Conservation (phyloP, 1,284 basidiomycete genomes). For the Baeospora myosura region DNA sequence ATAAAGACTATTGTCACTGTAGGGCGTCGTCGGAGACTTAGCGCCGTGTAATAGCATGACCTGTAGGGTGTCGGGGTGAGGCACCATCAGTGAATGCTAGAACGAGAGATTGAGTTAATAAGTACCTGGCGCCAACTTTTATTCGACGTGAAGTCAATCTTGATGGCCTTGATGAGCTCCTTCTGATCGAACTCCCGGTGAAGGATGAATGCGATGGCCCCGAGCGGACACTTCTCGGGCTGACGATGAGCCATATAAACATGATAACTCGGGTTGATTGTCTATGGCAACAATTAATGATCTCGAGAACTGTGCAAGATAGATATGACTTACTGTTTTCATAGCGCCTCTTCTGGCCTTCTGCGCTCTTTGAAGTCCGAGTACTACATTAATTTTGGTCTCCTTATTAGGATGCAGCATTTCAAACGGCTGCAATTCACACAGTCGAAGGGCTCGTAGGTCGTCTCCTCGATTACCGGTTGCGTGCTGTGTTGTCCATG, state of each 20-base stretch:
- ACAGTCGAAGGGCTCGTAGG: slow-evolving; percentile 20
- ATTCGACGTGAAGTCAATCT: slow-evolving; percentile 6
- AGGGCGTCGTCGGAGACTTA: slow-evolving; percentile 11
- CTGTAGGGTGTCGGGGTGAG: too few species aligned
- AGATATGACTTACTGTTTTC: slow-evolving; percentile 17
- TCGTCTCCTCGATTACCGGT: slow-evolving; percentile 25
- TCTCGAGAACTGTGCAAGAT: neutral
- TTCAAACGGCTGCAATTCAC: slow-evolving; percentile 22
- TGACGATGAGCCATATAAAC: slow-evolving; percentile 19
- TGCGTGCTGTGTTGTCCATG: slow-evolving; percentile 22
- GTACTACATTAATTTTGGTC: slow-evolving; percentile 14
- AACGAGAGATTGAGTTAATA: too few species aligned
- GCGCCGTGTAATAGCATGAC: slow-evolving; percentile 9
- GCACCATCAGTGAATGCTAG: too few species aligned
- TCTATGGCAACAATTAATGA: slow-evolving; percentile 11
- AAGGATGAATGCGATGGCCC: slow-evolving; percentile 20
- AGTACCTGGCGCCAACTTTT: slow-evolving; percentile 13
- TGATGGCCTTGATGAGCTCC: neutral
- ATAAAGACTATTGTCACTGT: slow-evolving; percentile 14
- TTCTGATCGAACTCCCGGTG: slow-evolving; percentile 20
- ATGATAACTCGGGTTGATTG: slow-evolving; percentile 21
- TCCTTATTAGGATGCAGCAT: slow-evolving; percentile 19
- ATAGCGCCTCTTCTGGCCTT: slow-evolving; percentile 21
- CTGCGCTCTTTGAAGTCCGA: slow-evolving; percentile 23
- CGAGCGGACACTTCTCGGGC: slow-evolving; percentile 19